Percentiles rank a stretch among this genome's conserved stretches.
Evolutionary conservation across 2,329 filamentous ascomycete species (phyloP).

Genomic region (Talaromyces albobiverticillius): DNA sequence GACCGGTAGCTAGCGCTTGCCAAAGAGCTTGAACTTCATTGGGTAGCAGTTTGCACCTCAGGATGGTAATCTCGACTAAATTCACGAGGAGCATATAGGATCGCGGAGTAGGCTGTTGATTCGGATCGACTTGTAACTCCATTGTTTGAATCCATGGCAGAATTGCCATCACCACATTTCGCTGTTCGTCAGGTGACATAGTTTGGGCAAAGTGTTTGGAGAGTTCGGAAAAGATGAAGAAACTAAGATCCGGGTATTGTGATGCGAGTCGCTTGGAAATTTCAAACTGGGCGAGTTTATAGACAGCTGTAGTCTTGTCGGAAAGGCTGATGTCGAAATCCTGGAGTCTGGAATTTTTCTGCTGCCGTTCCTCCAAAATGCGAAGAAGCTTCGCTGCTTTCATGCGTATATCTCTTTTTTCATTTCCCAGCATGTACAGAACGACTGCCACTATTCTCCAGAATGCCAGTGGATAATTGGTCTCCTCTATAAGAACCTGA

Average conservation of each 20-base stretch:
- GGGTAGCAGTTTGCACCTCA: slow-evolving; percentile 80
- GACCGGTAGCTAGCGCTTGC: slow-evolving; percentile 92
- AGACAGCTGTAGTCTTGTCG: slow-evolving; percentile 96
- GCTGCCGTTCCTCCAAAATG: slow-evolving; percentile 76
- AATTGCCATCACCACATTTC: slow-evolving; percentile 91
- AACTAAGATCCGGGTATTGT: slow-evolving; percentile 84
- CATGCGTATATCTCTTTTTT: slow-evolving; percentile 81
- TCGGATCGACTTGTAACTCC: slow-evolving; percentile 86
- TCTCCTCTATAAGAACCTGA: slow-evolving; percentile 77
- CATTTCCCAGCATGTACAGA: slow-evolving; percentile 88
- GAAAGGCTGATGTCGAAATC: slow-evolving; percentile 98
- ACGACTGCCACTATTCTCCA: slow-evolving; percentile 89
- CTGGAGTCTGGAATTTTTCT: slow-evolving; percentile 84
- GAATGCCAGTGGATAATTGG: slow-evolving; percentile 79
- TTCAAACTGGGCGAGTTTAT: slow-evolving; percentile 95
- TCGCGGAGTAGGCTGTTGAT: slow-evolving; percentile 81
- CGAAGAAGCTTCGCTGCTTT: slow-evolving; percentile 81
- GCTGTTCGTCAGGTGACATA: slow-evolving; percentile 74
- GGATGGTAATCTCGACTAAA: slow-evolving; percentile 92
- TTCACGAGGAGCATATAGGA: slow-evolving; percentile 96
- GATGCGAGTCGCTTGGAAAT: slow-evolving; percentile 87
- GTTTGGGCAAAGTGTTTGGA: slow-evolving; percentile 82
- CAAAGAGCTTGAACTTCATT: slow-evolving; percentile 97
- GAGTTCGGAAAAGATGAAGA: slow-evolving; percentile 94
- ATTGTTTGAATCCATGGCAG: slow-evolving; percentile 95